phyloP scores from a whole-genome alignment of 345 rosid genomes.

The Salix dunnii region DNA sequence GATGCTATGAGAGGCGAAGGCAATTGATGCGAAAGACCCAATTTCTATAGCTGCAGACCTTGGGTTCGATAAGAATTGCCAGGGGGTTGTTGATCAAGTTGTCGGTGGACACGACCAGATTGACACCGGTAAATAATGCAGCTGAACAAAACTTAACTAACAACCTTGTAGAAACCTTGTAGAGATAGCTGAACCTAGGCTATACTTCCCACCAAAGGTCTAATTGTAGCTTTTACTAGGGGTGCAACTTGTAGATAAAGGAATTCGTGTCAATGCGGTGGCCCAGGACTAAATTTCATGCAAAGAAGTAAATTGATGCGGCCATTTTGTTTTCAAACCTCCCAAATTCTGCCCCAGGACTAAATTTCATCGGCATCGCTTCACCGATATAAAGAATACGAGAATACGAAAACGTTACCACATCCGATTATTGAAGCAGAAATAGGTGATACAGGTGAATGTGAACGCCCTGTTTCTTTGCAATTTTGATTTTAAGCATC shows the following conservation, averaged over 20 bases:
- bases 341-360: background rate
- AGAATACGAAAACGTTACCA: background rate
- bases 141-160: background rate
- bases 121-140: conserved; percentile 1
- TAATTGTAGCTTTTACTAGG: conserved; percentile 6
- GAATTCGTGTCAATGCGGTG: conserved; percentile 4
- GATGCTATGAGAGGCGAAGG: background rate
- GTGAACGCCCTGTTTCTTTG: background rate
- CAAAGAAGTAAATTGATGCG: background rate
- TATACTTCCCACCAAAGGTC: conserved; percentile 6
- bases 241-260: background rate
- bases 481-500: background rate
- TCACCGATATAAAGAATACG: background rate
- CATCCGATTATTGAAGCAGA: background rate
- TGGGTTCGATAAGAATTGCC: background rate
- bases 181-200: background rate
- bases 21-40: background rate
- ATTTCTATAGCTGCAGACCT: background rate
- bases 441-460: background rate
- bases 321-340: background rate
- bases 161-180: background rate
- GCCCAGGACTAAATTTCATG: too few species aligned
- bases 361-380: background rate
- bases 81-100: background rate
- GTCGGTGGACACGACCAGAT: background rate